These are phyloP conservation scores for Rhododendron simsii DNA, from an alignment of 148 eudicot genomes.

Conservation along the genomic window DNA sequence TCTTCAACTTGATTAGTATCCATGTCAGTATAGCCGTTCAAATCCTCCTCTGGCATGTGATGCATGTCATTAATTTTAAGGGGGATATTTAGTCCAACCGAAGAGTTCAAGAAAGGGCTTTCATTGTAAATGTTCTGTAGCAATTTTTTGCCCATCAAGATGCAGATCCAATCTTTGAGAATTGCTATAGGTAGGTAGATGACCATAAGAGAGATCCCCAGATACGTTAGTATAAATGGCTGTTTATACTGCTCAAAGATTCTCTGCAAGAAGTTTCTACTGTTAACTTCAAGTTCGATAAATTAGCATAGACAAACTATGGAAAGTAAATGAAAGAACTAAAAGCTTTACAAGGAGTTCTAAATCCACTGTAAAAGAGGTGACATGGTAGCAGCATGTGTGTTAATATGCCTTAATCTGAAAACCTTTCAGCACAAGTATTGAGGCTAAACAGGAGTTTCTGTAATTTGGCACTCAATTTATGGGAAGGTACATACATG, in stretches of 20 bases:
- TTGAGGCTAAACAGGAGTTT: background rate
- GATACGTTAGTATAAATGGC: conserved; percentile 37
- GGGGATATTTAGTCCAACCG: conserved; percentile 10
- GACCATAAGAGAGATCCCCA: conserved; percentile 40
- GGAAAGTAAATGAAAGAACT: background rate
- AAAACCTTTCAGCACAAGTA: background rate
- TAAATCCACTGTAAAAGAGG: background rate
- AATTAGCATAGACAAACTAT: background rate
- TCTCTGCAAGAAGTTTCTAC: conserved; percentile 24
- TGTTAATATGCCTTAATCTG: background rate
- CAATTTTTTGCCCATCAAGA: conserved; percentile 3
- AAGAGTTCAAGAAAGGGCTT: conserved; percentile 3
- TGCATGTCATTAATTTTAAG: background rate
- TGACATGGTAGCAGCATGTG: background rate
- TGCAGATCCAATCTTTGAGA: conserved; percentile 28
- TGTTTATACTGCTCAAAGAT: conserved; percentile 38
- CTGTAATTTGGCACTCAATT: background rate
- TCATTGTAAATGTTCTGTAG: conserved; percentile 3
- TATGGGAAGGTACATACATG: background rate
- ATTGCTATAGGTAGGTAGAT: conserved; percentile 35
- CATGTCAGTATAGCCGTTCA: conserved; percentile 10
- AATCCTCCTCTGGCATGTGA: conserved; percentile 6
- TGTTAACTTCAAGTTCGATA: background rate
- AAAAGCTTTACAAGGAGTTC: background rate
- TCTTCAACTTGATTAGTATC: conserved; percentile 28